These are phyloP conservation scores for Kodamaea sp. DNA, from an alignment of 1,139 yeast genomes.

Conservation along the genomic window DNA sequence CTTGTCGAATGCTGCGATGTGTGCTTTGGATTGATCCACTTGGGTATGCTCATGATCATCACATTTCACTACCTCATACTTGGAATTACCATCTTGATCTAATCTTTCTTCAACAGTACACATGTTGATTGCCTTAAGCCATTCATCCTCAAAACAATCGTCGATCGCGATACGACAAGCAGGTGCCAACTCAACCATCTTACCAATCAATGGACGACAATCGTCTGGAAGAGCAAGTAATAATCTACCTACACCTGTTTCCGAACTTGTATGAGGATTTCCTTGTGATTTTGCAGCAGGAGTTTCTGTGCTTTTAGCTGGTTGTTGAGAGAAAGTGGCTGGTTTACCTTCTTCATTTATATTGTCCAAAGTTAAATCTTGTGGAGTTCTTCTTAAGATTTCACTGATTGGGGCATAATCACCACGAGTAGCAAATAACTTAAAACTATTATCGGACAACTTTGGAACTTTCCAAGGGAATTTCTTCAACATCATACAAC, in stretches of 20 bases:
- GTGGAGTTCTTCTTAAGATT: slow-evolving; percentile 39
- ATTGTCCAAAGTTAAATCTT: slow-evolving; percentile 24
- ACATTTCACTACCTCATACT: slow-evolving; percentile 35
- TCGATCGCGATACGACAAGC: slow-evolving; percentile 84
- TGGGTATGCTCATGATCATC: slow-evolving; percentile 76
- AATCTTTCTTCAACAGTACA: slow-evolving; percentile 54
- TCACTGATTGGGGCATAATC: slow-evolving; percentile 42
- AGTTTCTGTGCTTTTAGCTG: slow-evolving; percentile 16
- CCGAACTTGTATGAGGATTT: slow-evolving; percentile 50
- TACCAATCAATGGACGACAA: slow-evolving; percentile 59
- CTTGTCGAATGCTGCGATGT: slow-evolving; percentile 88
- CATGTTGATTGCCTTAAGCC: slow-evolving; percentile 66
- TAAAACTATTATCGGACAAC: slow-evolving; percentile 76
- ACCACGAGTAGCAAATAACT: slow-evolving; percentile 53
- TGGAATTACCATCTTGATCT: slow-evolving; percentile 30
- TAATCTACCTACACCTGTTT: slow-evolving; percentile 68
- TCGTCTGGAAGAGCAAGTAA: slow-evolving; percentile 68
- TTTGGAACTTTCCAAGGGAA: slow-evolving; percentile 99
- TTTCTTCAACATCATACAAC: slow-evolving; percentile 91
- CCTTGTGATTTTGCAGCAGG: slow-evolving; percentile 32
- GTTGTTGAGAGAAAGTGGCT: not conserved
- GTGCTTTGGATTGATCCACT: slow-evolving; percentile 92
- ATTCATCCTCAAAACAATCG: slow-evolving; percentile 74
- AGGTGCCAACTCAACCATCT: slow-evolving; percentile 79
- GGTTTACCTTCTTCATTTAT: slow-evolving; percentile 26